These are phyloP conservation scores for Penicillium brasilianum DNA, from an alignment of 2,329 filamentous ascomycete genomes.

Conservation along the genomic window DNA sequence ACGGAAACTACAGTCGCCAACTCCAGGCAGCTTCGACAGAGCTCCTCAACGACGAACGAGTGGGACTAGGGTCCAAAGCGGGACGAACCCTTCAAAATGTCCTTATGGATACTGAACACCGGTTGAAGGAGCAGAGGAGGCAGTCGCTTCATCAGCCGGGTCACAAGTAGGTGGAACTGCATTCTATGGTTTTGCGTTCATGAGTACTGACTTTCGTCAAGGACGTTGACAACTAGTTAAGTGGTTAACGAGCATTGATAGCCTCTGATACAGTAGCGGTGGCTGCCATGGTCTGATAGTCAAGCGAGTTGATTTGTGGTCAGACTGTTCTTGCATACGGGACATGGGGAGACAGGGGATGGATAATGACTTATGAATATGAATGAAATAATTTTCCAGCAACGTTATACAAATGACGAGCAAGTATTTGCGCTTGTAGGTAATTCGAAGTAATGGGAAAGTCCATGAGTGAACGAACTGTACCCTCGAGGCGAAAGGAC, in stretches of 20 bases:
- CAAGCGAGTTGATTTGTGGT: too few species aligned
- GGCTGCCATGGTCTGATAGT: too few species aligned
- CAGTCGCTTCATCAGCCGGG: constrained; percentile 1
- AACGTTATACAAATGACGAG: too few species aligned
- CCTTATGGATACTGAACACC: constrained; percentile 12
- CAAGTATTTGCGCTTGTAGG: too few species aligned
- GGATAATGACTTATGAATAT: too few species aligned
- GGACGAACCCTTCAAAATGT: constrained; percentile 12
- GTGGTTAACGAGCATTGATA: neutral
- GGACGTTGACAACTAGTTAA: neutral
- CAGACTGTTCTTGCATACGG: too few species aligned
- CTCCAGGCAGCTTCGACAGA: neutral
- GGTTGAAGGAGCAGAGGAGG: neutral
- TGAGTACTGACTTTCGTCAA: neutral
- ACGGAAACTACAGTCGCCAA: neutral
- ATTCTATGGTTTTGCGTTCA: neutral
- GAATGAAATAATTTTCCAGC: too few species aligned
- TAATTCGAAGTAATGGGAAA: too few species aligned
- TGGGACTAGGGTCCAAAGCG: constrained; percentile 11
- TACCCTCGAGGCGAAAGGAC: too few species aligned
- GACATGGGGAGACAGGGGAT: too few species aligned
- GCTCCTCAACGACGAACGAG: constrained; percentile 3
- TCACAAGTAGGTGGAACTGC: neutral
- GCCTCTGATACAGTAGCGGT: neutral
- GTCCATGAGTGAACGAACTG: too few species aligned